These are phyloP conservation scores for Nakazawaea holstii DNA, from an alignment of 805 yeast genomes.

Conservation along the genomic window DNA sequence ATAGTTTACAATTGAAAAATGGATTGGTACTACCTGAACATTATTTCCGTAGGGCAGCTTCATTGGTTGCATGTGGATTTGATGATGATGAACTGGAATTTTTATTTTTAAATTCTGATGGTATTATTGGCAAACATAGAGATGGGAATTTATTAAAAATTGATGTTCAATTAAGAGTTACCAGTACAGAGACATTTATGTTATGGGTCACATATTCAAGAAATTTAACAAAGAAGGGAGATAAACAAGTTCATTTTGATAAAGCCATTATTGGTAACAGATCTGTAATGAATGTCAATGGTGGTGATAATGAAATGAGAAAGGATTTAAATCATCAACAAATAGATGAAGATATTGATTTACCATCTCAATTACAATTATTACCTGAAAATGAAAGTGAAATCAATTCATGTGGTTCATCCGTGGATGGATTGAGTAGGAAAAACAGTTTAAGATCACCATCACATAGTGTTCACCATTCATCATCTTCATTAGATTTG, in stretches of 20 bases:
- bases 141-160: conserved; percentile 63
- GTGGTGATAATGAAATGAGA: conserved; percentile 1
- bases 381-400: conserved; percentile 33
- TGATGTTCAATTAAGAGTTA: conserved; percentile 77
- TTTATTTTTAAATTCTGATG: conserved; percentile 55
- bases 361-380: conserved; percentile 55
- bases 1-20: conserved; percentile 29
- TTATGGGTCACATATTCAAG: conserved; percentile 88
- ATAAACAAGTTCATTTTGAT: conserved; percentile 8
- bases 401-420: conserved; percentile 22
- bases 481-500: conserved; percentile 3
- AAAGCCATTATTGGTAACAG: conserved; percentile 1
- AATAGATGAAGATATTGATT: conserved; percentile 15
- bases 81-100: conserved; percentile 38
- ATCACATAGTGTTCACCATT: conserved; percentile 3
- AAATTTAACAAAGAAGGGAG: background rate
- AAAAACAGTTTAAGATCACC: conserved; percentile 10
- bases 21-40: conserved; percentile 91
- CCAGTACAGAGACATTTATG: conserved; percentile 51
- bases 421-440: conserved; percentile 19
- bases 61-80: conserved; percentile 26
- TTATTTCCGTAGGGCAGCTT: conserved; percentile 68
- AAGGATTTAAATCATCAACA: conserved; percentile 6
- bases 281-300: background rate
- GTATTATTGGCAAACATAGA: conserved; percentile 61